phyloP scores from a whole-genome alignment of 2,329 filamentous ascomycete genomes.

The Aureobasidium sp. region DNA sequence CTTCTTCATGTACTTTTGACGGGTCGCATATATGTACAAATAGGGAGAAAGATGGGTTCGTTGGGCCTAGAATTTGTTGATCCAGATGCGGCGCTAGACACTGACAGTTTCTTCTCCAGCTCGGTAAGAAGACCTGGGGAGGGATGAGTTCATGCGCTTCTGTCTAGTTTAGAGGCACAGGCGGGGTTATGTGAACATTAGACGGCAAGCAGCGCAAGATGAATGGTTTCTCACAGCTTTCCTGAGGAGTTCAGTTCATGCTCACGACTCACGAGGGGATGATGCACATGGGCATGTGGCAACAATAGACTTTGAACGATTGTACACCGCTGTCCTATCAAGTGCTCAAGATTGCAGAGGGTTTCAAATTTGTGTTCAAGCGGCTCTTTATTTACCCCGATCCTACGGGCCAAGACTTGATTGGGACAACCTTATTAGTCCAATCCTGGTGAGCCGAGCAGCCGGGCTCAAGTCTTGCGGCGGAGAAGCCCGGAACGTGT shows the following conservation, averaged over 20 bases:
- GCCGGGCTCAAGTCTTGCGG: too few species aligned
- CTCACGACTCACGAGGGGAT: too few species aligned
- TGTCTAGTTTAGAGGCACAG: neutral
- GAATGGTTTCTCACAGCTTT: too few species aligned
- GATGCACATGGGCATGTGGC: neutral
- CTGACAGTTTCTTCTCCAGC: slow-evolving; percentile 1
- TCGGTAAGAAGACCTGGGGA: neutral
- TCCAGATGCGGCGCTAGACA: slow-evolving; percentile 5
- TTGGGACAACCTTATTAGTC: neutral
- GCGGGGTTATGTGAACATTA: neutral
- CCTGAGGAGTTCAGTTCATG: neutral
- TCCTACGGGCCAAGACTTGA: neutral
- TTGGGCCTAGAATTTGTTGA: slow-evolving; percentile 8
- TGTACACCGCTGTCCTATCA: neutral
- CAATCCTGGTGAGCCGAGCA: neutral
- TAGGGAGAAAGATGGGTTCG: neutral
- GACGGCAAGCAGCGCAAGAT: neutral
- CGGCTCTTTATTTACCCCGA: neutral
- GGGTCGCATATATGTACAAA: neutral
- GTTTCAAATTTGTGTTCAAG: neutral
- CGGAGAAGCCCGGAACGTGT: too few species aligned
- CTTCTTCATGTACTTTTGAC: neutral
- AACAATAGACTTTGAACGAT: neutral
- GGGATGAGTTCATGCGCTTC: neutral
- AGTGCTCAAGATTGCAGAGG: neutral